These are phyloP conservation scores for Cladophialophora bantiana DNA, from an alignment of 2,329 filamentous ascomycete species.

Conservation along the genomic window DNA sequence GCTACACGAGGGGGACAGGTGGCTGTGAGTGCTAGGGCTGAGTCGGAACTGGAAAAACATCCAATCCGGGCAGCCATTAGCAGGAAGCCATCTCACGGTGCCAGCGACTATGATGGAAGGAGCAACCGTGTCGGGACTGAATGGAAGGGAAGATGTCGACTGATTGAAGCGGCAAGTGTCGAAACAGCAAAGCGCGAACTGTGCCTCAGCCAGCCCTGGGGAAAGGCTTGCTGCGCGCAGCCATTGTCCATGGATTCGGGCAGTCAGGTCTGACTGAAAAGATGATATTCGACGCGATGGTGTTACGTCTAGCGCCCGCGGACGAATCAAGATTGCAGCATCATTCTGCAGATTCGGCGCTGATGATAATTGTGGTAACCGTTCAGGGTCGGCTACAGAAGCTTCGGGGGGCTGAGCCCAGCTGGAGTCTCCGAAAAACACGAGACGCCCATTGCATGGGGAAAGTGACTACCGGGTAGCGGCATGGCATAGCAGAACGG, in stretches of 20 bases:
- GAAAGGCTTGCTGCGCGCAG: not conserved
- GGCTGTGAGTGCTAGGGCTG: constrained; percentile 17
- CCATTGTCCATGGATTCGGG: not conserved
- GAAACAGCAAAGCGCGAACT: constrained; percentile 6
- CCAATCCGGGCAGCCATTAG: constrained; percentile 6
- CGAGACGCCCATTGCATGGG: not conserved
- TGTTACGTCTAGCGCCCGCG: not conserved
- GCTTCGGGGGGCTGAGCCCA: constrained; percentile 8
- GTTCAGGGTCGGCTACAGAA: not conserved
- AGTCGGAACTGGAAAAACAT: constrained; percentile 23
- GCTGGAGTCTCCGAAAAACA: constrained; percentile 2
- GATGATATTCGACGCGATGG: constrained; percentile 12
- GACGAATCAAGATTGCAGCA: not conserved
- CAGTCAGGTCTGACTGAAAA: not conserved
- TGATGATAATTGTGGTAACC: not conserved
- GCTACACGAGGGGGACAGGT: not conserved
- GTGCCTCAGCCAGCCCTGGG: constrained; percentile 12
- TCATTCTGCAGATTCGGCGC: not conserved
- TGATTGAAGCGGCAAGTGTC: not conserved
- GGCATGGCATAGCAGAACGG: not conserved
- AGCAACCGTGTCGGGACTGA: not conserved
- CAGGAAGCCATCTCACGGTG: not conserved
- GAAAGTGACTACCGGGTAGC: not conserved
- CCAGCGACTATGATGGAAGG: not conserved
- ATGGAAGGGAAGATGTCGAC: not conserved